Conservation (phyloP, 441 rosid species). For the Rhodomyrtus psidioides region DNA sequence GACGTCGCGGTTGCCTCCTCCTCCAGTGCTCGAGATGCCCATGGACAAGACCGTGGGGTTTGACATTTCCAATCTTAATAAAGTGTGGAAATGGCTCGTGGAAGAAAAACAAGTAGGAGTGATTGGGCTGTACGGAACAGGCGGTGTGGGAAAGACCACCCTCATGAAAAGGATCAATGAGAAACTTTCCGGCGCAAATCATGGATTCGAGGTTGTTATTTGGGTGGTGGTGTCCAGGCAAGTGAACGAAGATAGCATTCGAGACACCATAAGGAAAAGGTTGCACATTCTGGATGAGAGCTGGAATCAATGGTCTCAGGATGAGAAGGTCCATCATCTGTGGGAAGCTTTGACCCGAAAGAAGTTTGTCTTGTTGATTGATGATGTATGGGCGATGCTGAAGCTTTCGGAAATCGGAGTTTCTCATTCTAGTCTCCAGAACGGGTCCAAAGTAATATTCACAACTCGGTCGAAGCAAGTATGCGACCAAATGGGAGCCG, state of each 20-base stretch:
- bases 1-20: too few relatives aligned
- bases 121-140: too few relatives aligned
- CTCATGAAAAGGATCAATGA: too few relatives aligned
- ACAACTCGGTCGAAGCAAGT: neutral
- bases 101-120: too few relatives aligned
- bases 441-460: neutral
- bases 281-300: neutral
- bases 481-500: neutral
- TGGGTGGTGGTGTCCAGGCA: neutral
- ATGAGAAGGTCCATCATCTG: neutral
- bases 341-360: neutral
- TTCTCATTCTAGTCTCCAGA: fast-evolving
- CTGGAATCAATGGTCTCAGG: fast-evolving
- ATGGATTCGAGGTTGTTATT: neutral
- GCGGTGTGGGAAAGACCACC: too few relatives aligned
- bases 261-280: neutral
- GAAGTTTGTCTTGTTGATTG: neutral
- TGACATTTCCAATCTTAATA: too few relatives aligned
- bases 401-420: neutral
- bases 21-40: too few relatives aligned
- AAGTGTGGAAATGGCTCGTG: too few relatives aligned
- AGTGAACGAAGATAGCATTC: neutral
- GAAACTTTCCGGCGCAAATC: too few relatives aligned
- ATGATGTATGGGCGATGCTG: neutral
- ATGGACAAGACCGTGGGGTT: too few relatives aligned